Percentiles rank a stretch among this genome's conserved stretches.
phyloP scores from a whole-genome alignment of 1,284 basidiomycete species.

The Apiotrichum montevideense region DNA sequence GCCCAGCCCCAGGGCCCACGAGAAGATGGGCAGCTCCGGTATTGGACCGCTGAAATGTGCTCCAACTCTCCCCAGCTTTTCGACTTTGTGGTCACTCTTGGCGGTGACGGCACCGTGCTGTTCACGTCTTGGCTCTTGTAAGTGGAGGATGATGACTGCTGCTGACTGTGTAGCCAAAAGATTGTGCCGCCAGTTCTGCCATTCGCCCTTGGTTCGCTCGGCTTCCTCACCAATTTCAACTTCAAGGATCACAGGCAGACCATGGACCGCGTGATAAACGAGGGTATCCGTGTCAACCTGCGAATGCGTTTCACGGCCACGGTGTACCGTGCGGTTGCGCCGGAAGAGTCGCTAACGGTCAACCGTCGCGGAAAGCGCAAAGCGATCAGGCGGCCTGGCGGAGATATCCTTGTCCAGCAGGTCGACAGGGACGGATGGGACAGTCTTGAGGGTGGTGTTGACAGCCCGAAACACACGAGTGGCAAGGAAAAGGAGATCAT shows the following conservation, averaged over 20 bases:
- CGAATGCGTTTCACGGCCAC: conserved; percentile 99
- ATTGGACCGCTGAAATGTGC: conserved; percentile 98
- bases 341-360: conserved; percentile 52
- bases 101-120: conserved; percentile 95
- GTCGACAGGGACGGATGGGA: conserved; percentile 87
- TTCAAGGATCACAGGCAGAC: conserved; percentile 80
- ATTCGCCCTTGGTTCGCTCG: conserved; percentile 96
- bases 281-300: conserved; percentile 92
- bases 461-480: neutral
- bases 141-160: conserved; percentile 7
- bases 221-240: conserved; percentile 98
- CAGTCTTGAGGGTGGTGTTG: conserved; percentile 66
- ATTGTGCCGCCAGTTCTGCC: conserved; percentile 96
- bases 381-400: conserved; percentile 83
- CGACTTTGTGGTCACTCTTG: conserved; percentile 97
- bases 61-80: conserved; percentile 84
- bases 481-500: conserved; percentile 90
- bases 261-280: conserved; percentile 83
- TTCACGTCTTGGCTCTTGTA: conserved; percentile 97
- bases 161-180: conserved; percentile 55
- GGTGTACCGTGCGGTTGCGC: conserved; percentile 80
- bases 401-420: conserved; percentile 90
- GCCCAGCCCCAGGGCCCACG: conserved; percentile 1
- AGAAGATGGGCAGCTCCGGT: conserved; percentile 85
- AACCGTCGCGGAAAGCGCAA: conserved; percentile 54